Evolutionary conservation across 2,329 filamentous ascomycete genomes (phyloP).

Genomic region (Mycosphaerella arachidis): DNA sequence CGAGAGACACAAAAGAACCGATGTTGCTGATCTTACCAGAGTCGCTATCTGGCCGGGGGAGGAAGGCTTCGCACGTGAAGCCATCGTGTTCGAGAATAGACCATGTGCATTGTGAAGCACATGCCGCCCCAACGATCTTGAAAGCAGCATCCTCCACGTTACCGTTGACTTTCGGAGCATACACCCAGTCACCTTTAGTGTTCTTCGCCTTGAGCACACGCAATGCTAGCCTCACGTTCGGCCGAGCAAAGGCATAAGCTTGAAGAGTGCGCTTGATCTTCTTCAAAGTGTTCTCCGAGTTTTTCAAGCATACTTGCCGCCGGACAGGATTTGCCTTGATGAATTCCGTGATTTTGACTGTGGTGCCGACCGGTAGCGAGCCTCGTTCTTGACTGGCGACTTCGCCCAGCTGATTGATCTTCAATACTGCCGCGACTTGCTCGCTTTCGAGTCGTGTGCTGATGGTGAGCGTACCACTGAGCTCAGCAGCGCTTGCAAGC

Average conservation of each 20-base stretch:
- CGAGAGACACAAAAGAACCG: conserved; percentile 61
- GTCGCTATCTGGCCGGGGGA: conserved; percentile 51
- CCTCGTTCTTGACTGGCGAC: conserved; percentile 38
- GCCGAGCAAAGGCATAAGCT: conserved; percentile 63
- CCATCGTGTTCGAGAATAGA: conserved; percentile 33
- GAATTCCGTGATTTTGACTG: conserved; percentile 57
- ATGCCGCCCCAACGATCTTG: conserved; percentile 57
- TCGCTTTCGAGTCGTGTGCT: conserved; percentile 62
- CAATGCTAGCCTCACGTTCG: conserved; percentile 57
- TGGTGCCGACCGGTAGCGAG: conserved; percentile 64
- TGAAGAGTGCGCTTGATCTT: conserved; percentile 59
- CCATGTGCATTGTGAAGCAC: conserved; percentile 52
- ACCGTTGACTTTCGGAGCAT: conserved; percentile 52
- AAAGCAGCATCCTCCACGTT: conserved; percentile 55
- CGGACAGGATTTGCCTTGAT: conserved; percentile 62
- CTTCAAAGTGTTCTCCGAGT: conserved; percentile 52
- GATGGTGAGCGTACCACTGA: conserved; percentile 55
- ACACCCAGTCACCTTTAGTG: conserved; percentile 56
- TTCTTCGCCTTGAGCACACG: conserved; percentile 53
- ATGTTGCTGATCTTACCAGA: conserved; percentile 37
- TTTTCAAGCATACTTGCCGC: conserved; percentile 54
- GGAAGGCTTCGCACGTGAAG: conserved; percentile 53
- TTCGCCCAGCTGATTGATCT: conserved; percentile 48
- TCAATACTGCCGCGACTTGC: conserved; percentile 51
- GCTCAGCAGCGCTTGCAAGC: conserved; percentile 59